Evolutionary conservation across 768 basidiomycete species (phyloP).

Genomic region (Russula olivacea): DNA sequence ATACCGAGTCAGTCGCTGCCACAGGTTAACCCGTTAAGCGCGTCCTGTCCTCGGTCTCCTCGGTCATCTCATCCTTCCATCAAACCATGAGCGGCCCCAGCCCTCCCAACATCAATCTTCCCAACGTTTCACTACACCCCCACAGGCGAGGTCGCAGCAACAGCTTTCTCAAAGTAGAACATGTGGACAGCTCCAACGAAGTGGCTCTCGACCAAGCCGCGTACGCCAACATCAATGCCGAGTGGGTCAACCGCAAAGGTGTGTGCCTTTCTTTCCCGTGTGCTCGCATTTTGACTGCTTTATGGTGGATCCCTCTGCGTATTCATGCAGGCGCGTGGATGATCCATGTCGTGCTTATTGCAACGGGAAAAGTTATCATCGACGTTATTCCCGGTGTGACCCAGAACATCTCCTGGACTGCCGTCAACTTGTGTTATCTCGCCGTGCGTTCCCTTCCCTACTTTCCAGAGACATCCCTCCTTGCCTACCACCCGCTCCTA

Average conservation of each 20-base stretch:
- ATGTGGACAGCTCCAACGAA: conserved; percentile 67
- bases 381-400: conserved; percentile 94
- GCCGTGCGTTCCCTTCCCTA: conserved; percentile 51
- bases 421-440: conserved; percentile 87
- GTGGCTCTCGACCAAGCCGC: conserved; percentile 74
- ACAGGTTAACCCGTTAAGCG: too few species aligned
- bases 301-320: not conserved
- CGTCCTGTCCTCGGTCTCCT: too few species aligned
- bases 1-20: not conserved
- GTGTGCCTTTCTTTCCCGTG: conserved; percentile 16
- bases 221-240: conserved; percentile 80
- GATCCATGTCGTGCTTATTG: conserved; percentile 92
- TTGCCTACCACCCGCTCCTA: too few species aligned
- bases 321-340: conserved; percentile 81
- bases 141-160: conserved; percentile 49
- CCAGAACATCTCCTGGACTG: conserved; percentile 92
- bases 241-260: conserved; percentile 96
- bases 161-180: conserved; percentile 81
- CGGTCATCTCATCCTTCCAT: too few species aligned
- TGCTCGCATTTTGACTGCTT: not conserved
- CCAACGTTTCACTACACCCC: conserved; percentile 13
- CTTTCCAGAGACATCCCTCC: not conserved
- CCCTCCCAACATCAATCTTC: conserved; percentile 18
- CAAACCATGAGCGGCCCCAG: conserved; percentile 10
- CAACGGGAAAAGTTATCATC: conserved; percentile 83